Evolutionary conservation across 768 basidiomycete genomes (phyloP).

Genomic region (Podaxis rugospora): DNA sequence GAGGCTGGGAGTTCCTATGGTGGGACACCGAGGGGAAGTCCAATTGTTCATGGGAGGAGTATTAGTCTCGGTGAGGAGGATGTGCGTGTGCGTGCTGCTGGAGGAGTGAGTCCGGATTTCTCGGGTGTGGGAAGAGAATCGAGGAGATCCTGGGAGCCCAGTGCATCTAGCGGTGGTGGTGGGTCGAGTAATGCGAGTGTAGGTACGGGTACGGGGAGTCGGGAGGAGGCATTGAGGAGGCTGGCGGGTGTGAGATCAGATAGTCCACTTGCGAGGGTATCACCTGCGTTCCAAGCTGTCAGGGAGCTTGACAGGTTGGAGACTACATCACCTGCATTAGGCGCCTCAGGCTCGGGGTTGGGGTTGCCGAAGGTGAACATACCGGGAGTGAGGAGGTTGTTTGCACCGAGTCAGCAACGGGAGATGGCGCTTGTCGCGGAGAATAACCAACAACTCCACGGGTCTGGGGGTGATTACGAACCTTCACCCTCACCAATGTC

Average conservation of each 20-base stretch:
- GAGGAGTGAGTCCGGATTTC: conserved; percentile 23
- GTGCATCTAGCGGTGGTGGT: conserved; percentile 15
- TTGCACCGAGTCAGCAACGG: conserved; percentile 53
- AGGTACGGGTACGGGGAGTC: conserved; percentile 25
- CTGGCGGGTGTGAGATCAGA: conserved; percentile 29
- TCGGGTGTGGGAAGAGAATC: conserved; percentile 43
- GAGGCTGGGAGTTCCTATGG: conserved; percentile 17
- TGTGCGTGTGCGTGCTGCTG: conserved; percentile 22
- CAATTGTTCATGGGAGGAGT: conserved; percentile 43
- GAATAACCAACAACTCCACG: not conserved
- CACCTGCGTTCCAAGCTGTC: conserved; percentile 27
- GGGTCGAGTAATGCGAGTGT: conserved; percentile 21
- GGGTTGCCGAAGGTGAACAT: conserved; percentile 10
- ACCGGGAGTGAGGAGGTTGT: conserved; percentile 41
- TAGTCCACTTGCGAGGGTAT: conserved; percentile 31
- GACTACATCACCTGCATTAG: conserved; percentile 20
- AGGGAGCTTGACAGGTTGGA: conserved; percentile 23
- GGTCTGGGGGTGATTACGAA: not conserved
- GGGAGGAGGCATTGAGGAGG: conserved; percentile 38
- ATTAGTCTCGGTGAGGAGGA: conserved; percentile 52
- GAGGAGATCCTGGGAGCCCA: conserved; percentile 44
- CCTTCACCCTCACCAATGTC: conserved; percentile 13
- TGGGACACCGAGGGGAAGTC: conserved; percentile 11
- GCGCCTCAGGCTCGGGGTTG: conserved; percentile 3
- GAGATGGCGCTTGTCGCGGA: conserved; percentile 31